A percentile compares a stretch with the other conserved stretches of the same genome.
Conservation (phyloP, 768 basidiomycete species). For the Hypsizygus marmoreus region DNA sequence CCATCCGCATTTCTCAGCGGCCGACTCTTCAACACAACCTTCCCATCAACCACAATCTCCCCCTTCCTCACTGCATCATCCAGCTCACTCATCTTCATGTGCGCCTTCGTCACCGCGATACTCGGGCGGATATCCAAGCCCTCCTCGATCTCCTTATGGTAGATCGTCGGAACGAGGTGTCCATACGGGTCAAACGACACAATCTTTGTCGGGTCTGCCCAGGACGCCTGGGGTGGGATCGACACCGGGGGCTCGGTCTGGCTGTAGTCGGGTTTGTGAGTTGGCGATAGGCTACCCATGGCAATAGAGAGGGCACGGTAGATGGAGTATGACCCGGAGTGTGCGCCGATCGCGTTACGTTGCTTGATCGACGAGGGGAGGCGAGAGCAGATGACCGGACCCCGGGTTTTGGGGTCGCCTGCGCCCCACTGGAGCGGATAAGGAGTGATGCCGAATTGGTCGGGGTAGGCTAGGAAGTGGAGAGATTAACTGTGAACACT, state of each 20-base stretch:
- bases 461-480: constrained; percentile 72
- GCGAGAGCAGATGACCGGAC: constrained; percentile 88
- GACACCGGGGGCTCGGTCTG: constrained; percentile 84
- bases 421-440: constrained; percentile 84
- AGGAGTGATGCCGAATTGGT: constrained; percentile 86
- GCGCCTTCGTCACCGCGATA: constrained; percentile 90
- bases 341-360: constrained; percentile 93
- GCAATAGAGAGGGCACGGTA: constrained; percentile 93
- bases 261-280: constrained; percentile 81
- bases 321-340: constrained; percentile 92
- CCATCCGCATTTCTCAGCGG: constrained; percentile 69
- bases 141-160: constrained; percentile 55
- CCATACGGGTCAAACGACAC: constrained; percentile 95
- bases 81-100: constrained; percentile 93
- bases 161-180: constrained; percentile 78
- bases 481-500: constrained; percentile 3
- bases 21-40: constrained; percentile 71
- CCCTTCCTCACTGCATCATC: constrained; percentile 81
- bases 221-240: constrained; percentile 75
- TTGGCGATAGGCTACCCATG: constrained; percentile 77
- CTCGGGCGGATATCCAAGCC: constrained; percentile 89
- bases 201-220: constrained; percentile 79
- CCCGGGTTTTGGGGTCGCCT: constrained; percentile 59
- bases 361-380: constrained; percentile 82
- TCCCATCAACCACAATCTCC: constrained; percentile 76